These are phyloP conservation scores for Nannizziopsis barbatae DNA, from an alignment of 2,329 filamentous ascomycete genomes.

Conservation along the genomic window DNA sequence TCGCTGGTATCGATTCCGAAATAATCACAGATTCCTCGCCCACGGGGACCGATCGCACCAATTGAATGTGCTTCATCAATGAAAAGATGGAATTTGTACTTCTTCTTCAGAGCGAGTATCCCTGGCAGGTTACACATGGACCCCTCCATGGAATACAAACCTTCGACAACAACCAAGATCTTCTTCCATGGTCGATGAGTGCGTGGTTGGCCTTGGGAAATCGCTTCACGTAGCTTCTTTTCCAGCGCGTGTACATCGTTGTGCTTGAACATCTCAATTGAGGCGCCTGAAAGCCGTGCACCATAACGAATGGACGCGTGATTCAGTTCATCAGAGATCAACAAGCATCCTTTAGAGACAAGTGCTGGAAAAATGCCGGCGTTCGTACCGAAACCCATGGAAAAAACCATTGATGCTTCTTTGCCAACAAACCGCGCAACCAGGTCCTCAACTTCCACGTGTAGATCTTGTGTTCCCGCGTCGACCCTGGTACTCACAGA, in stretches of 20 bases:
- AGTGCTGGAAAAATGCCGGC: conserved; percentile 84
- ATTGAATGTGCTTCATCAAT: conserved; percentile 95
- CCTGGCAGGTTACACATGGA: conserved; percentile 97
- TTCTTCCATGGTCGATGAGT: conserved; percentile 99
- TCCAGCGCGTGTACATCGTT: conserved; percentile 90
- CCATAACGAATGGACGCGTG: conserved; percentile 96
- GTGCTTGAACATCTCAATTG: conserved; percentile 95
- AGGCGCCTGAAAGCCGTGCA: conserved; percentile 82
- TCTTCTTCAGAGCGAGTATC: conserved; percentile 73
- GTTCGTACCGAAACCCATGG: conserved; percentile 98
- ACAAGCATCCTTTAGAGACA: conserved; percentile 81
- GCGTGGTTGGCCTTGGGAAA: conserved; percentile 90
- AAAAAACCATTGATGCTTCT: conserved; percentile 89
- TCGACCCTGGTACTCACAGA: conserved; percentile 73
- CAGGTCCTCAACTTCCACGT: conserved; percentile 77
- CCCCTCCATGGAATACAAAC: conserved; percentile 98
- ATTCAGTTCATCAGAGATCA: conserved; percentile 95
- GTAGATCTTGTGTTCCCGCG: conserved; percentile 74
- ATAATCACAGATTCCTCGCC: conserved; percentile 93
- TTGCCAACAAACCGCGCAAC: conserved; percentile 90
- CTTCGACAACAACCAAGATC: conserved; percentile 91
- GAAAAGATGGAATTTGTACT: conserved; percentile 95
- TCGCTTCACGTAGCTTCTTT: conserved; percentile 73
- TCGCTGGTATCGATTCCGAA: conserved; percentile 80
- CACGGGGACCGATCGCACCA: conserved; percentile 76